Conservation (phyloP, 176 grass and related monocot species). For the Triticum aestivum region DNA sequence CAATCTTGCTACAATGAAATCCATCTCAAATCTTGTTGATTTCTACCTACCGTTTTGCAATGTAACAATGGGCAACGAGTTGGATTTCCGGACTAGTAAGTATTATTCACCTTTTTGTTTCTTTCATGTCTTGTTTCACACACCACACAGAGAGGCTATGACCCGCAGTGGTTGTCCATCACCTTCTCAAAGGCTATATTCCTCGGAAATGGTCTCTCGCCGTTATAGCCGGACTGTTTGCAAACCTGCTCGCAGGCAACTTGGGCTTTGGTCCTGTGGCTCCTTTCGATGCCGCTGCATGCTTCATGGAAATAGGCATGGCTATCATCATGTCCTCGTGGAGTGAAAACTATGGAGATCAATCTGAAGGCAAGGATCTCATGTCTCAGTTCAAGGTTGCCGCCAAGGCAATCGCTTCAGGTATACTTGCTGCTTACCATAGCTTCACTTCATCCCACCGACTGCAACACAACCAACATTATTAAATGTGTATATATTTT, state of each 20-base stretch:
- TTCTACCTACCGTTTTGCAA: too few relatives aligned
- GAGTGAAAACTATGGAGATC: slow-evolving; percentile 92
- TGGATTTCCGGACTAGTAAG: too few relatives aligned
- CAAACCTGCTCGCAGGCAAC: slow-evolving; percentile 79
- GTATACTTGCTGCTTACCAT: slow-evolving; percentile 17
- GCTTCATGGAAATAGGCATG: slow-evolving; percentile 90
- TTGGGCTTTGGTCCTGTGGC: slow-evolving; percentile 86
- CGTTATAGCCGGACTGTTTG: slow-evolving; percentile 76
- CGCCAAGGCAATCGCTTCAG: slow-evolving; percentile 91
- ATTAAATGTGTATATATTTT: too few relatives aligned
- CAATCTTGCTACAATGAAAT: too few relatives aligned
- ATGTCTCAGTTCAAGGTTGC: slow-evolving; percentile 88
- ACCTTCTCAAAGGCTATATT: slow-evolving; percentile 99
- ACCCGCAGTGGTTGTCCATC: slow-evolving; percentile 84
- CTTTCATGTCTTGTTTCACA: slow-evolving; percentile 6
- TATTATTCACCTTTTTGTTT: neutral
- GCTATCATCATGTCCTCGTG: slow-evolving; percentile 84
- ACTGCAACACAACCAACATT: too few relatives aligned
- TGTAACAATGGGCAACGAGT: too few relatives aligned
- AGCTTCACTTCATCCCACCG: neutral
- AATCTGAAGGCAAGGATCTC: slow-evolving; percentile 83
- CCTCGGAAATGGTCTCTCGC: slow-evolving; percentile 92
- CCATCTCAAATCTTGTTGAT: too few relatives aligned
- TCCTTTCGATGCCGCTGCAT: slow-evolving; percentile 94
- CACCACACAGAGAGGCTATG: slow-evolving; percentile 59